Evolutionary conservation across 805 yeast species (phyloP).

Genomic region (Cyberlindnera lachancei): DNA sequence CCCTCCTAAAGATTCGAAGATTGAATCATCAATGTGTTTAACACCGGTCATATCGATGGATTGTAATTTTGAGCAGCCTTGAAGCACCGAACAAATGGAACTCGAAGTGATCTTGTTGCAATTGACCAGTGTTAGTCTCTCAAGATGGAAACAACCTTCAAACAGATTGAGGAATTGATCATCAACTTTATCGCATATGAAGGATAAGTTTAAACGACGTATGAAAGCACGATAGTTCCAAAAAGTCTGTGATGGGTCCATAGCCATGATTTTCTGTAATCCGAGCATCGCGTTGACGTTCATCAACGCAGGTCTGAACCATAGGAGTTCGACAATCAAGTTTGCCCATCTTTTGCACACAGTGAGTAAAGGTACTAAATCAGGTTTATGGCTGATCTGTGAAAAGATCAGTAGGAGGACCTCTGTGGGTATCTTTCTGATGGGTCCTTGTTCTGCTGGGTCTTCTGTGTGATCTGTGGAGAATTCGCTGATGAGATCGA

Average conservation of each 20-base stretch:
- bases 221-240: constrained; percentile 66
- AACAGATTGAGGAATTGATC: constrained; percentile 57
- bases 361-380: constrained; percentile 52
- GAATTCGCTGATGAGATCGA: constrained; percentile 5
- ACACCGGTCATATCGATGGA: constrained; percentile 86
- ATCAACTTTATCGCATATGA: constrained; percentile 59
- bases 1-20: constrained; percentile 58
- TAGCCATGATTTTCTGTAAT: constrained; percentile 48
- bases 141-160: constrained; percentile 67
- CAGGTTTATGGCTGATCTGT: constrained; percentile 50
- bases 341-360: constrained; percentile 80
- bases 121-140: constrained; percentile 78
- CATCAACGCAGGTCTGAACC: constrained; percentile 80
- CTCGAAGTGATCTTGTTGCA: constrained; percentile 57
- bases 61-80: constrained; percentile 63
- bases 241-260: constrained; percentile 39
- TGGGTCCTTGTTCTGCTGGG: constrained; percentile 12
- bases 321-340: constrained; percentile 67
- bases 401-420: constrained; percentile 61
- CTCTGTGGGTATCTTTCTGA: constrained; percentile 39
- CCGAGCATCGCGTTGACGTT: constrained; percentile 40
- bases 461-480: constrained; percentile 3
- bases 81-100: constrained; percentile 55
- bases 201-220: constrained; percentile 72
- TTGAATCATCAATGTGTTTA: constrained; percentile 57